Conservation (phyloP, 306 rosid genomes). For the Fagus sylvatica region DNA sequence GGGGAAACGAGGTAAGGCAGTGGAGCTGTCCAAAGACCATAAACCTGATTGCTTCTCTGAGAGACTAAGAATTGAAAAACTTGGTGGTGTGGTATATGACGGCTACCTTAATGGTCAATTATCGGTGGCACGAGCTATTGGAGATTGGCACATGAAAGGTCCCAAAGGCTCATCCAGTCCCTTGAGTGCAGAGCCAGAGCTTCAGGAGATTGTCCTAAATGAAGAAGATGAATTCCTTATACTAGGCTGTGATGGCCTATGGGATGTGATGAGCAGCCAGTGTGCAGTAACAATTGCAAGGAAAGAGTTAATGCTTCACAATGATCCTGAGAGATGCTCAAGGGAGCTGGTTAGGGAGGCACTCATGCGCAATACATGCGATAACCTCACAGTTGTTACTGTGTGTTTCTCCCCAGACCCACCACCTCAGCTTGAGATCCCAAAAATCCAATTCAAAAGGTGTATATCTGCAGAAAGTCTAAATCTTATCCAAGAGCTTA, state of each 20-base stretch:
- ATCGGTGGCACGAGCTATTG: conserved; percentile 78
- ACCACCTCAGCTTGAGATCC: conserved; percentile 65
- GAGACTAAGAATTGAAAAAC: conserved; percentile 69
- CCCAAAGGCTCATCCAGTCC: conserved; percentile 73
- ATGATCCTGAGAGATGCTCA: conserved; percentile 83
- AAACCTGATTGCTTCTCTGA: conserved; percentile 68
- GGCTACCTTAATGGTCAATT: conserved; percentile 81
- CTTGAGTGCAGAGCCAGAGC: conserved; percentile 74
- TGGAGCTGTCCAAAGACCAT: conserved; percentile 80
- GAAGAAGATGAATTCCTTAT: conserved; percentile 85
- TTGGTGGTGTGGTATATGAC: conserved; percentile 79
- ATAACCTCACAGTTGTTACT: conserved; percentile 68
- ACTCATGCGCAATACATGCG: conserved; percentile 73
- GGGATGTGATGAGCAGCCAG: conserved; percentile 94
- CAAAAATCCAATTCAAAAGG: conserved; percentile 61
- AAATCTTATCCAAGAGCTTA: conserved; percentile 68
- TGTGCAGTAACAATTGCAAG: conserved; percentile 78
- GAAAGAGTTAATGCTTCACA: conserved; percentile 76
- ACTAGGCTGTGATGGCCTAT: conserved; percentile 82
- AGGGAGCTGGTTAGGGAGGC: conserved; percentile 83
- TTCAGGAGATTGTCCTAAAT: conserved; percentile 53
- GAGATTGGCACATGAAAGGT: conserved; percentile 96
- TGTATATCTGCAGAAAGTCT: conserved; percentile 80
- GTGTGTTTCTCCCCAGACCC: conserved; percentile 73
- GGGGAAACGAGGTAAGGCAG: conserved; percentile 72